phyloP scores from a whole-genome alignment of 164 flowering plant species.

The Chimonanthus praecox region DNA sequence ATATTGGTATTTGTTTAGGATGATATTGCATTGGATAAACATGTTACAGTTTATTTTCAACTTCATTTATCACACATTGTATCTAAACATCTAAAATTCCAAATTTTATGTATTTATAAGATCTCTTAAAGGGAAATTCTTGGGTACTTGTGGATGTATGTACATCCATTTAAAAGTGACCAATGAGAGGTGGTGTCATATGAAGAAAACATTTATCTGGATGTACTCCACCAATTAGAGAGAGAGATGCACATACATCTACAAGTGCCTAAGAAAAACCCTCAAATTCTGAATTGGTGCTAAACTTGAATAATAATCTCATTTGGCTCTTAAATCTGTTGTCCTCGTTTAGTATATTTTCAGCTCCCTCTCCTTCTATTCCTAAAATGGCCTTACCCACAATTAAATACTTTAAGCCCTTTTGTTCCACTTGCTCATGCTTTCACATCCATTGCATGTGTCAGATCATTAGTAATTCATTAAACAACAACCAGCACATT shows the following conservation, averaged over 20 bases:
- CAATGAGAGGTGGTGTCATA: too few species aligned
- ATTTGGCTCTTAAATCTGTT: neutral
- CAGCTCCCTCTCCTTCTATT: neutral
- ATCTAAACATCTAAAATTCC: neutral
- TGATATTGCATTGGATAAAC: neutral
- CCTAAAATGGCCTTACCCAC: neutral
- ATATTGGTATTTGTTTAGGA: neutral
- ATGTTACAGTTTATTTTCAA: neutral
- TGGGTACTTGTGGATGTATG: too few species aligned
- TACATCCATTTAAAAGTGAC: too few species aligned
- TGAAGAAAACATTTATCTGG: too few species aligned
- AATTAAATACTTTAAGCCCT: neutral
- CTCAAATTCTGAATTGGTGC: too few species aligned
- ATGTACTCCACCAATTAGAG: too few species aligned
- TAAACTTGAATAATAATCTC: neutral
- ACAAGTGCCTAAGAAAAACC: too few species aligned
- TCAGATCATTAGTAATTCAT: neutral
- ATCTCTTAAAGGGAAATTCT: too few species aligned
- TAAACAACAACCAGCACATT: neutral
- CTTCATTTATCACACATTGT: neutral
- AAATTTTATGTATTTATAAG: too few species aligned
- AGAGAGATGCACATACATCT: too few species aligned
- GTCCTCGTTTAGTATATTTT: neutral
- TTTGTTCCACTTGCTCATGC: neutral
- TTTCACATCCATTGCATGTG: neutral